Base-by-base conservation (phyloP, 2,329 filamentous ascomycete genomes). In the Botrytis pseudocinerea region DNA sequence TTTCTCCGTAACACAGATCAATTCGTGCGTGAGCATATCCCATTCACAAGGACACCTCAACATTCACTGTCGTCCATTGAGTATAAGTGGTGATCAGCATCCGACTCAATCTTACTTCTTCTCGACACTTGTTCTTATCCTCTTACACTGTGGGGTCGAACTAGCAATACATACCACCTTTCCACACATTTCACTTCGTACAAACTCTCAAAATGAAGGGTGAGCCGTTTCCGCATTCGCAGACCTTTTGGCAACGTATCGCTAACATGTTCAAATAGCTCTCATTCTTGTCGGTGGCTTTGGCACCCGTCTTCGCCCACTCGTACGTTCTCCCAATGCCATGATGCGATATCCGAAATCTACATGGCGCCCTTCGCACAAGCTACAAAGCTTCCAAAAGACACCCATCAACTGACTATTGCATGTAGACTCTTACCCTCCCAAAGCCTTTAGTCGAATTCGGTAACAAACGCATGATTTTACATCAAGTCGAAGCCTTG, bases 221-320 rank as follows among this genome's bases (percentile, higher is more conserved):
- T 78, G 74, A 73, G 79, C n/a, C 72, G 20, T 25, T 38, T 51
- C 35, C 38, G 12, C 20, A 22, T 64, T n/a, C 51, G 57, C 42
- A 44, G 59, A 65, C 32, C 70, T n/a, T 35, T 9, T 5, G 59
- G 10, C 22, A 22, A 35, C 51, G 18, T 57, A 72, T 61, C 72
- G 68, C 77, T 81, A 74, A 81, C 72, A 71, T 74, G 46, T 20
- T 42, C 4, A 44, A 9, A 61, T 51, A 98, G 94, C 95, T 86
- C 92, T 98, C 83, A 98, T 97, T 92, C 95, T 98, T 83, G 96
- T 98, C 85, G 96, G 96, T 86, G 96, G 95, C 84, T 99, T 98
- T 85, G 95, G 95, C 86, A 99, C 95, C 84, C 95, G 95, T 85
- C 92, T 99, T 81, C 93, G 95, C 83, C 95, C 95, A 87, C 90